These are phyloP conservation scores for Aspergillus steynii DNA, from an alignment of 495 filamentous ascomycete genomes.

Conservation along the genomic window DNA sequence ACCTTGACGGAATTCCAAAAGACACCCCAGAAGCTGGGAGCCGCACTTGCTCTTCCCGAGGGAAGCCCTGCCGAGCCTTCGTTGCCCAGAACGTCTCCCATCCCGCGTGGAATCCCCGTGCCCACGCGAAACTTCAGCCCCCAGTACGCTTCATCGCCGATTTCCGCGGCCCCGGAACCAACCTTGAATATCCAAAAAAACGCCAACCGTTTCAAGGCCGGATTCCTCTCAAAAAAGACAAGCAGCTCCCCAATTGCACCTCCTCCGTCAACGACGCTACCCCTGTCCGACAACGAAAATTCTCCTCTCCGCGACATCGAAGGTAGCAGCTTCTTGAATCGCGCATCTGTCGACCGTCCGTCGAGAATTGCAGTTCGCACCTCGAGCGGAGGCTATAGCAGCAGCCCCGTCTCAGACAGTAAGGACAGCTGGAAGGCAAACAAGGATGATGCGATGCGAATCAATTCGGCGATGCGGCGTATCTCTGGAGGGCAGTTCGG, in stretches of 20 bases:
- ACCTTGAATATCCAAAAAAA: constrained; percentile 51
- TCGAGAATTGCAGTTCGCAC: constrained; percentile 50
- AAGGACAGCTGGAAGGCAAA: constrained; percentile 51
- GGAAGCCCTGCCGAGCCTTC: constrained; percentile 48
- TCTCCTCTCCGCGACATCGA: constrained; percentile 69
- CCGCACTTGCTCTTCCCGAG: constrained; percentile 42
- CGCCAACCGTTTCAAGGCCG: constrained; percentile 78
- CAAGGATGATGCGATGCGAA: constrained; percentile 58
- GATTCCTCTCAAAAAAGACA: constrained; percentile 78
- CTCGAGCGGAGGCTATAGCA: constrained; percentile 46
- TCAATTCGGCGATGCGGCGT: constrained; percentile 64
- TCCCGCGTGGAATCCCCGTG: constrained; percentile 43
- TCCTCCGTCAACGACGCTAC: constrained; percentile 59
- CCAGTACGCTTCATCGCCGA: constrained; percentile 29
- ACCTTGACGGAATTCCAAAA: constrained; percentile 84
- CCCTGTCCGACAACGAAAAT: constrained; percentile 61
- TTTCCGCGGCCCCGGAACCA: constrained; percentile 31
- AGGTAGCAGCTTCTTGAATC: constrained; percentile 58
- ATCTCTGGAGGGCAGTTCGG: constrained; percentile 41
- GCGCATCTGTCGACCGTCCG: constrained; percentile 49
- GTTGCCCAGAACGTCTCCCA: constrained; percentile 45
- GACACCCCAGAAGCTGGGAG: constrained; percentile 68
- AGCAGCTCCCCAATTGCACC: constrained; percentile 63
- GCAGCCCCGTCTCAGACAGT: constrained; percentile 40
- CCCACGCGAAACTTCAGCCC: constrained; percentile 43